phyloP scores from a whole-genome alignment of 352 stramenopile species.

The Blastocystis sp. region DNA sequence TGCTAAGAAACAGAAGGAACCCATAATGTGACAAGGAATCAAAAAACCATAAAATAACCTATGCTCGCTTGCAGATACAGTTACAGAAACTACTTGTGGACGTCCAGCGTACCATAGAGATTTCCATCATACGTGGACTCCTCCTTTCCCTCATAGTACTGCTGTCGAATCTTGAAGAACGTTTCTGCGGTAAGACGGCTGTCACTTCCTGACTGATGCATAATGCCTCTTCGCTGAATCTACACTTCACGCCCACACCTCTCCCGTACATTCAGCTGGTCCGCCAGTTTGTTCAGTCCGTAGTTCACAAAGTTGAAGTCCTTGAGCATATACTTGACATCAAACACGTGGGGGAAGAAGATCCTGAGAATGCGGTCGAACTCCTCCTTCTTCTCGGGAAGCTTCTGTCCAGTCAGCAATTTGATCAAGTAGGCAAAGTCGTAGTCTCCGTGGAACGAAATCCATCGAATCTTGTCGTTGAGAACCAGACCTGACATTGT shows the following conservation, averaged over 20 bases:
- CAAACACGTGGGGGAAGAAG: constrained; percentile 54
- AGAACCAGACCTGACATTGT: constrained; percentile 54
- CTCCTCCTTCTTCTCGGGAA: constrained; percentile 24
- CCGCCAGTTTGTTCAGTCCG: constrained; percentile 42
- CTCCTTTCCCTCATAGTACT: neutral
- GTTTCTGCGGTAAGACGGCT: constrained; percentile 44
- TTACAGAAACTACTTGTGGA: constrained; percentile 46
- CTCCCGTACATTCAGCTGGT: constrained; percentile 25
- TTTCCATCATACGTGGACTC: constrained; percentile 19
- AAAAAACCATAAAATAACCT: constrained; percentile 33
- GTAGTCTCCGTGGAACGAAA: constrained; percentile 56
- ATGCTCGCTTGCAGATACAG: neutral
- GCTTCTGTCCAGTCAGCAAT: constrained; percentile 2
- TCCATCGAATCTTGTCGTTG: constrained; percentile 53
- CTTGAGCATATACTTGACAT: constrained; percentile 47
- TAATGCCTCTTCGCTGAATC: constrained; percentile 17
- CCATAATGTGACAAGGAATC: constrained; percentile 20
- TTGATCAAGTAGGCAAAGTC: constrained; percentile 54
- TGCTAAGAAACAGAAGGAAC: constrained; percentile 25
- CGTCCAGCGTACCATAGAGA: constrained; percentile 21
- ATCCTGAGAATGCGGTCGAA: constrained; percentile 23
- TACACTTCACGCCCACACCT: neutral
- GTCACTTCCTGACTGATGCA: constrained; percentile 54
- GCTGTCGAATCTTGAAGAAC: constrained; percentile 35
- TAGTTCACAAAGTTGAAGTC: neutral